Percentiles rank a stretch among this genome's conserved stretches.
These are phyloP conservation scores for Hordeum marinum DNA, from an alignment of 176 grass and related monocot species.

Conservation along the genomic window DNA sequence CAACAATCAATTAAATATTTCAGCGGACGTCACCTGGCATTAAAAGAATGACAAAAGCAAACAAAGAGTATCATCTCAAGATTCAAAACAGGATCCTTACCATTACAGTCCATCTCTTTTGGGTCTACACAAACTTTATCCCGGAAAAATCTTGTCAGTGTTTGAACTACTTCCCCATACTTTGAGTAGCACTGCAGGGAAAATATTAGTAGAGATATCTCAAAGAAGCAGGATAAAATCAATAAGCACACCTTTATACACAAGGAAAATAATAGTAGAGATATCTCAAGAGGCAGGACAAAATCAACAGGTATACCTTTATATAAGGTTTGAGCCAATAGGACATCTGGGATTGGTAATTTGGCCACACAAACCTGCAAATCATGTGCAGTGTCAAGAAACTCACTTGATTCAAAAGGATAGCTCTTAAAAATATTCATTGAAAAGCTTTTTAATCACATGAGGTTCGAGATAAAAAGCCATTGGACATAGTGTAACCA, in stretches of 20 bases:
- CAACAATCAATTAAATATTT: conserved; percentile 25
- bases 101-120: conserved; percentile 42
- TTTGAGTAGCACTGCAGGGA: conserved; percentile 74
- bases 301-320: conserved; percentile 57
- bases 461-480: too few species aligned
- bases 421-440: too few species aligned
- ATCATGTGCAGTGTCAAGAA: conserved; percentile 34
- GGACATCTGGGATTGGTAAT: conserved; percentile 85
- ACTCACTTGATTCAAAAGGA: neutral
- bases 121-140: conserved; percentile 52
- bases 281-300: conserved; percentile 6
- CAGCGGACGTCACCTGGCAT: neutral
- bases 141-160: conserved; percentile 82
- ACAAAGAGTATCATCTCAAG: conserved; percentile 5
- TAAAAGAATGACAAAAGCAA: neutral
- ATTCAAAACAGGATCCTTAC: conserved; percentile 35
- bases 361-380: conserved; percentile 73
- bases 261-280: conserved; percentile 29
- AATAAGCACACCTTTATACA: neutral
- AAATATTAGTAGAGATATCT: conserved; percentile 18
- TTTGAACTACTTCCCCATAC: conserved; percentile 84
- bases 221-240: conserved; percentile 16
- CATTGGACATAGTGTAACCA: too few species aligned
- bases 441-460: too few species aligned
- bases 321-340: conserved; percentile 86